Base-by-base conservation (phyloP, 805 yeast genomes). In the Danielia reshetovae region DNA sequence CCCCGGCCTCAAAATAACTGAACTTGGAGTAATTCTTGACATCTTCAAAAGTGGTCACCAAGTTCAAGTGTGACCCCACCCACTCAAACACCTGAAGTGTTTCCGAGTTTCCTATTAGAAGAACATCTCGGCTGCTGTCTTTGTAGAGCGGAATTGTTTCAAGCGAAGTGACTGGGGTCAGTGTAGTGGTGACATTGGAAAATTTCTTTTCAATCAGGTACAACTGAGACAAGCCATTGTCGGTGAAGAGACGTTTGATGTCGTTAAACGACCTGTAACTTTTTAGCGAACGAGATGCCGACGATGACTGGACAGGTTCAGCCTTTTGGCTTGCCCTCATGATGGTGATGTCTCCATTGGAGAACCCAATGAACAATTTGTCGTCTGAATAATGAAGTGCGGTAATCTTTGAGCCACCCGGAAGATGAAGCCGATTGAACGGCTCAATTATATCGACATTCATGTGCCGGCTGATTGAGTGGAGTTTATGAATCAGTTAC, bases 371-470 rank as follows among this genome's bases (percentile, higher is more conserved):
- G 30, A 47, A 64, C 7, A 62, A 32, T 29, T 43, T 46, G 7
- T 41, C 38, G 13, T 43, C 39, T 24, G 42, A 29, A 29, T 46
- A 45, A 32, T 44, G 48, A 0, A 62, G 40, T 1, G 65, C 51
- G 7, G 65, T 40, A 5, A 59, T 48, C 37, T 45, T 52, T 19
- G 32, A 34, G 29, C 32, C 46, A 5, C 38, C 31, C 4, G 61
- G 49, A 17, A 64, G 43, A 46, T 53, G 59, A 36, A 62, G 52
- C 45, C 67, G 50, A 34, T 53, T 60, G 29, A 49, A 46, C 19
- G 71, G 70, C 43, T 61, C 57, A 38, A 66, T 46, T 19, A 66
- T 53, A 36, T 65, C 65, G 32, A 64, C 55, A 39, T 62, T 65
- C 70, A 66, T 65, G 32, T 17, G 14, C 13, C 22, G 10, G 19